Base-by-base conservation (phyloP, 257 asterid genomes). In the Nicotiana tabacum region DNA sequence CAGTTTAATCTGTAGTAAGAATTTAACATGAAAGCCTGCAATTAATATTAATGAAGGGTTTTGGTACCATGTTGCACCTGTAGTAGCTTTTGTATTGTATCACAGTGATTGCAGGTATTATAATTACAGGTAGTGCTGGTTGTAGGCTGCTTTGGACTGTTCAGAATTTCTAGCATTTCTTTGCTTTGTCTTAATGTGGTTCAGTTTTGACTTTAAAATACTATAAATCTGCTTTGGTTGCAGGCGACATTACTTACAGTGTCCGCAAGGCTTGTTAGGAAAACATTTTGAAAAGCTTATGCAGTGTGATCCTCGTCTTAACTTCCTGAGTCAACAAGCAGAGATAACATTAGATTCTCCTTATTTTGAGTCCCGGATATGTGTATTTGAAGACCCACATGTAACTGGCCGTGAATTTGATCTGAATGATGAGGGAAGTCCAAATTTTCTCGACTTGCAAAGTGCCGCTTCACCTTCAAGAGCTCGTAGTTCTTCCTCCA, bases 261-360 rank as follows among this genome's bases (percentile, higher is more conserved):
- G 98, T 85, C 94, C 92, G 13, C 95, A 83, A 66, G 98, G 98
- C 70, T 88, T 92, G 88, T 77, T 96, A 83, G 97, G 98, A 62
- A 96, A 92, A 82, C 99, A 96, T 87, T 93, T 92, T 86, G 98
- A 96, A 83, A 96, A 94, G 88, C 98, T 96, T 65, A 82, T 88
- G 77, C 99, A 93, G 18, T 96, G 98, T 56, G 98, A 96, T 89
- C 98, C 98, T 46, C 98, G 98, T 64, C 90, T 94, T 89, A 88
- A 92, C 87, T 90, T 88, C 81, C 92, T 96, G 60, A 94, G 99
- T 87, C 98, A 93, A 88, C 95, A 94, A 89, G 95, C 90, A 68
- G 98, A 96, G 85, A 88, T 87, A 56, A 83, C 83, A 21, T 53
- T 91, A 68, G 97, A 94, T 69, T 87, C 96, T 84, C 98, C 98